Conservation (phyloP, 306 rosid genomes). For the Malus asiatica region DNA sequence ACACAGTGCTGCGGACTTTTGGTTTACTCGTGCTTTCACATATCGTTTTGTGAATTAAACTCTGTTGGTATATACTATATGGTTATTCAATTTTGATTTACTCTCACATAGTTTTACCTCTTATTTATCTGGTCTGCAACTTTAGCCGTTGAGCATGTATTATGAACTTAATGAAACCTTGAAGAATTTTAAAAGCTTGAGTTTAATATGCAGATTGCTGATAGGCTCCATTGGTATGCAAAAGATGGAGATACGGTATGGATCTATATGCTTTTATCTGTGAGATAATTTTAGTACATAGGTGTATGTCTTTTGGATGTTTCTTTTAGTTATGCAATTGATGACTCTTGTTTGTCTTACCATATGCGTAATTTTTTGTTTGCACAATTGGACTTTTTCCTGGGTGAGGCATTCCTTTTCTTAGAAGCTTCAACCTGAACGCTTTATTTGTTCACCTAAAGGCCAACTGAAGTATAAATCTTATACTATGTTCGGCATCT, state of each 20-base stretch:
- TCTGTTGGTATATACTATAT: neutral
- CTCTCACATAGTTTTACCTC: neutral
- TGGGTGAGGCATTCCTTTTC: neutral
- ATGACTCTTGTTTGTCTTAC: neutral
- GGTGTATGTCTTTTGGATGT: conserved; percentile 3
- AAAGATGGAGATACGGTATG: conserved; percentile 71
- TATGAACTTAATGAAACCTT: neutral
- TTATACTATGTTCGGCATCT: neutral
- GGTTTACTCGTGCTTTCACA: neutral
- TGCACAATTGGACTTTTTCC: neutral
- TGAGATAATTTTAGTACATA: neutral
- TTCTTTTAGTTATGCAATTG: neutral
- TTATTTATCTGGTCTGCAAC: no score
- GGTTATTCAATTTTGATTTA: neutral
- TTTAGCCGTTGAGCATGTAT: neutral
- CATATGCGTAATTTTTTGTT: neutral
- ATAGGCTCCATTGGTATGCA: conserved; percentile 67
- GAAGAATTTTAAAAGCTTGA: conserved; percentile 17
- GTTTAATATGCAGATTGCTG: conserved; percentile 64
- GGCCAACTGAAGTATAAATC: neutral
- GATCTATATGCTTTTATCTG: neutral
- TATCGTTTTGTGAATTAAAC: no score
- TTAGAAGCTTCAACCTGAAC: neutral
- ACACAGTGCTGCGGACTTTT: neutral
- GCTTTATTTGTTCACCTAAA: neutral